Evolutionary conservation across 495 filamentous ascomycete genomes (phyloP), one percentile per base, ranked within the genome.

Genomic region (Apiosordaria backusii): DNA sequence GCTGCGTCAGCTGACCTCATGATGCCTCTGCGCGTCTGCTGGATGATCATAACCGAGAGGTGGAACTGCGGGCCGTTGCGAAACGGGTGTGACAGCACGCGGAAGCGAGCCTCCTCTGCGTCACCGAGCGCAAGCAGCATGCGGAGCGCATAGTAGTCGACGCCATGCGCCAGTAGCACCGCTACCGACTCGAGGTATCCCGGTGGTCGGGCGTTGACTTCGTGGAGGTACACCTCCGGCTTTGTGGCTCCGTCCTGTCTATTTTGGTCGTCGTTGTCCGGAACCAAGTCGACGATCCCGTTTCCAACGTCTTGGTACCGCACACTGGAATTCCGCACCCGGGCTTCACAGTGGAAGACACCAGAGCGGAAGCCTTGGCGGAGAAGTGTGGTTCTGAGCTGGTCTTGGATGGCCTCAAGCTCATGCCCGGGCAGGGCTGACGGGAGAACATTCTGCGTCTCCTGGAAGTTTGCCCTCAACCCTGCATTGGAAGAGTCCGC

Each of bases 161-260:
- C 71, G 13, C 79, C 78, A 61, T 80, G 76, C 1, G 77, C 72
- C 18, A 70, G 40, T 21, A 68, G 23, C 15, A 68, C 63, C 1
- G 70, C 68, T 9, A 62, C 62, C 23, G 71, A 67, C 10, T 66
- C 72, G 45, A 67, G 58, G 26, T 68, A 70, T 7, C 76, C 77
- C 3, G 75, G 74, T 1, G 75, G 66, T 4, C 77, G 71, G 15
- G 75, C 67, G 63, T 79, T 79, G 60, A 78, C 67, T 64, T 79
- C 76, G 50, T 73, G 67, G 21, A 79, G 72, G 24, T 69, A 79
- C 55, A 60, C 27, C 55, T 55, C 21, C 16, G 22, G n/a, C 13
- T 24, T n/a, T 29, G 27, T 35, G 10, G 15, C 35, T 23, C 9
- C 22, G 10, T 35, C 57, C 16, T 60, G 65, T 15, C 19, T 57